These are phyloP conservation scores for Pseudonitzschia multiseries DNA, from an alignment of 108 stramenopile species.

Conservation along the genomic window DNA sequence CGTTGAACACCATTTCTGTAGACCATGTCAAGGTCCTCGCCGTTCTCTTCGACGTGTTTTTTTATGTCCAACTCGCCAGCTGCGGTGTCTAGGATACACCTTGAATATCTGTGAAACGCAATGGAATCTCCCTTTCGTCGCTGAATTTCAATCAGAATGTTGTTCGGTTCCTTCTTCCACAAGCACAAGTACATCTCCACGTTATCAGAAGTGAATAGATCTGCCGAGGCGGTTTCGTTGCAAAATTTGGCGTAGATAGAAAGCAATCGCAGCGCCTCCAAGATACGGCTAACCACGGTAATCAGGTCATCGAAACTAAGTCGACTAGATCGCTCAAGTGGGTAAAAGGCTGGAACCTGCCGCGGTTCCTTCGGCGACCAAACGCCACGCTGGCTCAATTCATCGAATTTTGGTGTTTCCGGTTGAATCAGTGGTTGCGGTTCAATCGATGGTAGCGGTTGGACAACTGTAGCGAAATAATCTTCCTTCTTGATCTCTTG, in stretches of 20 bases:
- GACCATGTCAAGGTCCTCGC: constrained; percentile 45
- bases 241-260: constrained; percentile 56
- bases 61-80: constrained; percentile 64
- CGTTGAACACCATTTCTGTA: constrained; percentile 49
- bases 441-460: too few species aligned
- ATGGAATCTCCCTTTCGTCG: constrained; percentile 80
- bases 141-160: constrained; percentile 71
- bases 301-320: constrained; percentile 36
- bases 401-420: too few species aligned
- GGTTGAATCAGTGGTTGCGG: too few species aligned
- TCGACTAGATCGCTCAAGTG: constrained; percentile 66
- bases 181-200: constrained; percentile 61
- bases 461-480: too few species aligned
- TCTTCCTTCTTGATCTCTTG: too few species aligned
- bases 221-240: constrained; percentile 49
- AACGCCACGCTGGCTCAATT: constrained; percentile 20
- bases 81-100: constrained; percentile 79
- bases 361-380: constrained; percentile 46
- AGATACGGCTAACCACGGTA: constrained; percentile 43
- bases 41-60: constrained; percentile 39
- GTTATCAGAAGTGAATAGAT: constrained; percentile 43
- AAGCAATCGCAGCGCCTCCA: constrained; percentile 63
- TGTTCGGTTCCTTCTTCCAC: constrained; percentile 41
- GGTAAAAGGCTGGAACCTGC: constrained; percentile 78
- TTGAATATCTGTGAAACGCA: constrained; percentile 73